A percentile compares a stretch with the other conserved stretches of the same genome.
These are phyloP conservation scores for Xerocomus spinulosus DNA, from an alignment of 768 basidiomycete species.

Conservation along the genomic window DNA sequence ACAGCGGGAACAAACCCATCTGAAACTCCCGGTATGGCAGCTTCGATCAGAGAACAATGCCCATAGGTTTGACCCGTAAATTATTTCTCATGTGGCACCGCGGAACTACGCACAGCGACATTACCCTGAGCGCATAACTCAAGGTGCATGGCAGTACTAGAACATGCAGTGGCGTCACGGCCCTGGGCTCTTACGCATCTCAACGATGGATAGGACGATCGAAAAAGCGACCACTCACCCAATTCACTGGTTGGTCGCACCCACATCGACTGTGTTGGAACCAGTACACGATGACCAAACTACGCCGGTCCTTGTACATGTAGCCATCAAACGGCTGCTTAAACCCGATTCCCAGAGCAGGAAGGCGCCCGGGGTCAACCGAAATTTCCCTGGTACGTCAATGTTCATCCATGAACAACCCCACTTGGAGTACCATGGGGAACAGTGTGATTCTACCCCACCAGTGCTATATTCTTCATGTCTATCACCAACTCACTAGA, in stretches of 20 bases:
- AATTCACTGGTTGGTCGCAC: constrained; percentile 11
- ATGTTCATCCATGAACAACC: background rate
- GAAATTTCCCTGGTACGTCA: constrained; percentile 1
- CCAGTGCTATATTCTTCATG: background rate
- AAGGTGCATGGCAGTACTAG: constrained; percentile 4
- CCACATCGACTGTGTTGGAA: background rate
- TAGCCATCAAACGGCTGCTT: background rate
- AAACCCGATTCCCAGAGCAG: background rate
- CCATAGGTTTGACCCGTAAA: background rate
- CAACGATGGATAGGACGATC: constrained; percentile 7
- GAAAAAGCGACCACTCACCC: constrained; percentile 18
- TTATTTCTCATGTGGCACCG: constrained; percentile 17
- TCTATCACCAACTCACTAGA: background rate
- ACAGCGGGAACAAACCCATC: background rate
- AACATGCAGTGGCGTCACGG: constrained; percentile 25
- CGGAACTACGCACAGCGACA: constrained; percentile 16
- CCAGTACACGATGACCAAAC: background rate
- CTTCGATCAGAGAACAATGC: background rate
- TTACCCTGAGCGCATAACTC: constrained; percentile 20
- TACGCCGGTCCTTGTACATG: background rate
- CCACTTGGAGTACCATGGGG: background rate
- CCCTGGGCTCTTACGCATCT: constrained; percentile 8
- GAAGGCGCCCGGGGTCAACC: constrained; percentile 6
- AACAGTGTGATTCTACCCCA: background rate
- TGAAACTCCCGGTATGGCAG: background rate